Evolutionary conservation across 306 rosid genomes (phyloP).

Genomic region (Cyamopsis tetragonoloba): DNA sequence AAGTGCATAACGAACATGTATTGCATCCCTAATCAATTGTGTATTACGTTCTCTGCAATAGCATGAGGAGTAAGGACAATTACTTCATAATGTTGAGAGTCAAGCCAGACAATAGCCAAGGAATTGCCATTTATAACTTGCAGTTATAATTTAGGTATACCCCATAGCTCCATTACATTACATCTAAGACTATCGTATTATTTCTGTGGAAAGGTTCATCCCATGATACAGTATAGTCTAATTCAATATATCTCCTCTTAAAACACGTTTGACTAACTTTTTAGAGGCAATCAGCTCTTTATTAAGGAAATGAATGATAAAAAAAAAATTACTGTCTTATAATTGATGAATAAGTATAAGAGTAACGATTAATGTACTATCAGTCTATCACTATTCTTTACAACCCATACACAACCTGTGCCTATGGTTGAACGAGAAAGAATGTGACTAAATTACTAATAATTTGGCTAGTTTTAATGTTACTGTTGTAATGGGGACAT

Average conservation of each 20-base stretch:
- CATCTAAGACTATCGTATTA: constrained; percentile 2
- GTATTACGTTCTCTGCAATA: constrained; percentile 74
- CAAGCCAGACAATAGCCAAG: neutral
- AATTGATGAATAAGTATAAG: neutral
- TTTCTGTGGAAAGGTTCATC: neutral
- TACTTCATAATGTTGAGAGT: constrained; percentile 12
- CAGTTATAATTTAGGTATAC: neutral
- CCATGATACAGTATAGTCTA: neutral
- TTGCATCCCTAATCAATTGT: constrained; percentile 73
- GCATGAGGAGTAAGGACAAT: constrained; percentile 26
- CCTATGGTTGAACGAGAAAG: too few relatives aligned
- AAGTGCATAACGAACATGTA: constrained; percentile 76
- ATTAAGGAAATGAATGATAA: neutral
- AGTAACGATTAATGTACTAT: too few relatives aligned
- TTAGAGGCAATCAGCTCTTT: neutral
- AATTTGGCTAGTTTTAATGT: too few relatives aligned
- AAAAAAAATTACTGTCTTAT: neutral
- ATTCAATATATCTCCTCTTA: neutral
- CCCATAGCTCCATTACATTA: neutral
- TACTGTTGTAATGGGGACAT: too few relatives aligned
- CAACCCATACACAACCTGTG: too few relatives aligned
- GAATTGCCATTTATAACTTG: too few relatives aligned
- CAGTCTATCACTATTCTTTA: too few relatives aligned
- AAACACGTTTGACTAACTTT: neutral
- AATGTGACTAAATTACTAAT: too few relatives aligned